Base-by-base conservation (phyloP, 1,139 yeast species). In the Saccharomyces hybrid region DNA sequence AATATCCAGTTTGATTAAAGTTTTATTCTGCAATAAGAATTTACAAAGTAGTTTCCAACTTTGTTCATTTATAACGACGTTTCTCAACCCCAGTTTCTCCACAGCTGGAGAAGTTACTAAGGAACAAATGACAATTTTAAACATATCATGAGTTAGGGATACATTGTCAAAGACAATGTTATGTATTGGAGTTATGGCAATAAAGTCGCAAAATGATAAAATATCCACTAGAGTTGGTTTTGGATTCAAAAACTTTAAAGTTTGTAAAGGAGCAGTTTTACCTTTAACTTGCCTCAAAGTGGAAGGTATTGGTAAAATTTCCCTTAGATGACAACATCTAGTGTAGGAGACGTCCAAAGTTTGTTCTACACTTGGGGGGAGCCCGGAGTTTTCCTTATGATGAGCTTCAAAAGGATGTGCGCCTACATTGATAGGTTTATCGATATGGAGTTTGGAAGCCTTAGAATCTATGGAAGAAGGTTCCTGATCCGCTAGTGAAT, bases 161-260 rank as follows among this genome's bases (percentile, higher is more conserved):
- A 88, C 96, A 64, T 89, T 88, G 70, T 91, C 97, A 64, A 91
- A 86, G 8, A 86, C 81, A 3, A 91, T 78, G 2, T 87, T 84
- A 56, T 83, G 81, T 42, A 91, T 84, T 0, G 96, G 96, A 0
- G 88, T 87, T 47, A 89, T 85, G 1, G 96, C 81, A 54, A 91
- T 75, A 65, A 91, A 91, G 69, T 91, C 98, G 58, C 91, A 80
- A 68, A 91, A 89, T 3, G 97, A 88, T 55, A 89, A 77, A 8
- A 90, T 81, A 72, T 91, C 98, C 62, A 91, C 88, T 60, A 90
- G 73, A 0, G 98, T 90, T 1, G 98, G 98, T 59, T 84, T 83
- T 7, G 97, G 96, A 69, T 91, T 91, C 64, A 90, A 76, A 71
- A 91, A 78, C 64, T 88, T 86, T 58, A 91, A 73, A 6, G 84